These are phyloP conservation scores for Discostella pseudostelligera DNA, from an alignment of 108 stramenopile species.

Conservation along the genomic window DNA sequence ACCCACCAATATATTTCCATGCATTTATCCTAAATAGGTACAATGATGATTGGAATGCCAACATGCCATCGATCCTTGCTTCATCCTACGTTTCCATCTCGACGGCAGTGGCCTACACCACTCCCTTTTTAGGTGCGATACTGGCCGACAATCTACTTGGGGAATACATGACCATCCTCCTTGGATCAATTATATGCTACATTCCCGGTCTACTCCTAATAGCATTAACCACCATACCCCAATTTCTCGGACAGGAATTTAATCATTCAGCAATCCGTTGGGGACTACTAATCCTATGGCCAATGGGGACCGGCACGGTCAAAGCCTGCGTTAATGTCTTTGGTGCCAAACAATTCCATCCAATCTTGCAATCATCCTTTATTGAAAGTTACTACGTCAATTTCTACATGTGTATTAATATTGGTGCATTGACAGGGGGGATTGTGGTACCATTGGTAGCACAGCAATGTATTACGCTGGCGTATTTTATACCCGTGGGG, in stretches of 20 bases:
- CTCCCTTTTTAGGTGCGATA: slow-evolving; percentile 79
- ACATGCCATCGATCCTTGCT: slow-evolving; percentile 60
- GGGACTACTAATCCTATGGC: slow-evolving; percentile 72
- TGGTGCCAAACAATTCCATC: slow-evolving; percentile 89
- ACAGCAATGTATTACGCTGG: slow-evolving; percentile 67
- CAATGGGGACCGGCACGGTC: slow-evolving; percentile 83
- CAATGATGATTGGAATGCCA: slow-evolving; percentile 75
- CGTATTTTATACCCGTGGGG: slow-evolving; percentile 76
- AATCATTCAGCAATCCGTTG: slow-evolving; percentile 48
- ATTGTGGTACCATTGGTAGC: slow-evolving; percentile 74
- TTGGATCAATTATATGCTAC: slow-evolving; percentile 64
- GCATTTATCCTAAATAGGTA: slow-evolving; percentile 52
- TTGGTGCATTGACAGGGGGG: slow-evolving; percentile 81
- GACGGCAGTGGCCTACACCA: slow-evolving; percentile 82
- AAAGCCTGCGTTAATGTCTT: slow-evolving; percentile 86
- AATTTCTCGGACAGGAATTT: slow-evolving; percentile 63
- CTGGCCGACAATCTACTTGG: slow-evolving; percentile 77
- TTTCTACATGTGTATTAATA: slow-evolving; percentile 90
- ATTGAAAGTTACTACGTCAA: slow-evolving; percentile 85
- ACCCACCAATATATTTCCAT: too few relatives aligned
- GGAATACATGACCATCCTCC: slow-evolving; percentile 70
- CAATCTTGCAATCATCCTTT: slow-evolving; percentile 70
- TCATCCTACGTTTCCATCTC: slow-evolving; percentile 73
- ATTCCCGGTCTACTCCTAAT: slow-evolving; percentile 78
- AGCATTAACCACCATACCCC: slow-evolving; percentile 64